phyloP scores from a whole-genome alignment of 345 rosid species.

The Turnera subulata region DNA sequence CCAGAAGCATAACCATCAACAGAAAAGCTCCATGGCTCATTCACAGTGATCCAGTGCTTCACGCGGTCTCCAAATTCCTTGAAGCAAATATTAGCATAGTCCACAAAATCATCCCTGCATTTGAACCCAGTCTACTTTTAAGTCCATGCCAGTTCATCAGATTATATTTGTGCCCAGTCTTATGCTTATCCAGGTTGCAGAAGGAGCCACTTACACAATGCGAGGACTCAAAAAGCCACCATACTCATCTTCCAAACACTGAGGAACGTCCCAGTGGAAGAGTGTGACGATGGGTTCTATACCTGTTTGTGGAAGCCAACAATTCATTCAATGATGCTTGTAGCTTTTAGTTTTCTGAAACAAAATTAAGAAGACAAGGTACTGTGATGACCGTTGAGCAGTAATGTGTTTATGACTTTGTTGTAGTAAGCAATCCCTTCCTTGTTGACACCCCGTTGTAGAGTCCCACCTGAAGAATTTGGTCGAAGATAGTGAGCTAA shows the following conservation, averaged over 20 bases:
- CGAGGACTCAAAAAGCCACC: neutral
- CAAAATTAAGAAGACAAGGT: too few relatives aligned
- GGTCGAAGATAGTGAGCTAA: too few relatives aligned
- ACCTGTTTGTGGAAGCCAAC: neutral
- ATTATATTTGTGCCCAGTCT: neutral
- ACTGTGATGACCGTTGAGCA: constrained; percentile 13
- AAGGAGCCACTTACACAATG: neutral
- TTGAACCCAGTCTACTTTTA: neutral
- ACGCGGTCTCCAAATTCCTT: constrained; percentile 15
- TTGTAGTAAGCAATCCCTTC: constrained; percentile 4
- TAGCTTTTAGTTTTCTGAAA: too few relatives aligned
- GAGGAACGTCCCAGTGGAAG: constrained; percentile 12
- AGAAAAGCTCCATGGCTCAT: constrained; percentile 21
- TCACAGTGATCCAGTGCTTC: constrained; percentile 32
- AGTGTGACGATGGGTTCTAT: constrained; percentile 3
- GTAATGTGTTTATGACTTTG: constrained; percentile 20
- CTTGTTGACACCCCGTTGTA: too few relatives aligned
- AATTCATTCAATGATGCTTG: too few relatives aligned
- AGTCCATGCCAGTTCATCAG: neutral
- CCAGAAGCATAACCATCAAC: constrained; percentile 25
- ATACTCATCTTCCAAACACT: constrained; percentile 6
- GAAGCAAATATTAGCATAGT: too few relatives aligned
- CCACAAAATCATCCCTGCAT: too few relatives aligned
- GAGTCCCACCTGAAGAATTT: too few relatives aligned
- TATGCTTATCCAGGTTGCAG: neutral